Conservation (phyloP, 208 protist genomes). For the Leishmania turanica region DNA sequence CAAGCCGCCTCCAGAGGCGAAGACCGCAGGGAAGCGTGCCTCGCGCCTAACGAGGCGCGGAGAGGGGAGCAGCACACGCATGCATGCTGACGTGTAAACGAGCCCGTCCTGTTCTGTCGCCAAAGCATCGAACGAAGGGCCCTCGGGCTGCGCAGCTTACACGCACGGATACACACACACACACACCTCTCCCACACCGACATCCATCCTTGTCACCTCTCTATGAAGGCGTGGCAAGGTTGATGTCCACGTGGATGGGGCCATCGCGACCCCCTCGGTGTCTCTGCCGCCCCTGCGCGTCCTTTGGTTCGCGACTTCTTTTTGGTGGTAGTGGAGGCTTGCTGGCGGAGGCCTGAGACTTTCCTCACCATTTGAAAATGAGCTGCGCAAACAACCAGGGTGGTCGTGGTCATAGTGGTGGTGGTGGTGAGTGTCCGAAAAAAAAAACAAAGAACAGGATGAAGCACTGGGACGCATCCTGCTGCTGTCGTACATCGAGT, state of each 20-base stretch:
- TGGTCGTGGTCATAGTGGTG: too few species aligned
- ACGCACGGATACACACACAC: neutral
- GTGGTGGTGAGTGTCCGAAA: neutral
- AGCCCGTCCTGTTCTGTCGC: neutral
- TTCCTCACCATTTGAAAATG: neutral
- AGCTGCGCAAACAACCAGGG: neutral
- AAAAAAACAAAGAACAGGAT: neutral
- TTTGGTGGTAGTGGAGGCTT: neutral
- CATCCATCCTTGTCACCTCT: neutral
- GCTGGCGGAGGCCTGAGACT: too few species aligned
- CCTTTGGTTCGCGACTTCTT: neutral
- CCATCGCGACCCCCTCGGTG: neutral
- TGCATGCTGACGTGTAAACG: neutral
- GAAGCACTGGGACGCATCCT: neutral
- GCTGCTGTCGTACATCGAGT: constrained; percentile 1
- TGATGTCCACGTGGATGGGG: neutral
- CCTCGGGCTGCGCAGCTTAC: neutral
- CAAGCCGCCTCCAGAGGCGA: neutral
- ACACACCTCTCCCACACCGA: neutral
- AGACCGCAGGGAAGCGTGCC: neutral
- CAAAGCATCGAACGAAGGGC: neutral
- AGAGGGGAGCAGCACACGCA: neutral
- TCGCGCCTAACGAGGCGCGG: neutral
- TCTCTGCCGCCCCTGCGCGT: neutral
- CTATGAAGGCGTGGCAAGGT: neutral